These are phyloP conservation scores for Murraya koenigii DNA, from an alignment of 345 rosid species.

Conservation along the genomic window DNA sequence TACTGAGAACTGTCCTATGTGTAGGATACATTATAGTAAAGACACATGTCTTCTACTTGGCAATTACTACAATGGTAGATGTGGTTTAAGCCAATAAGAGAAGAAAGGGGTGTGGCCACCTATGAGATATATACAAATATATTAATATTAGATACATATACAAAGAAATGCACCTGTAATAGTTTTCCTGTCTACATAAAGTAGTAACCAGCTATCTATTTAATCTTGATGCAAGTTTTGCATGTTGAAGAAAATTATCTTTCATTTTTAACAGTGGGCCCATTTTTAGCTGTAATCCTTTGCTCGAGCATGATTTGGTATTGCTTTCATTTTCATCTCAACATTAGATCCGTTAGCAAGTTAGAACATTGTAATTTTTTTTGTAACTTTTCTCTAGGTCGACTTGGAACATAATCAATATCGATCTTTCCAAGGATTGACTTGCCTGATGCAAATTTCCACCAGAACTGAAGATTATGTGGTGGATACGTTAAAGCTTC, in stretches of 20 bases:
- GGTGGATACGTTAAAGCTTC: constrained; percentile 83
- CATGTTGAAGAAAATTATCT: not conserved
- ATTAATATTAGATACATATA: not conserved
- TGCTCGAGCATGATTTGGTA: not conserved
- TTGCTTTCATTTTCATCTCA: not conserved
- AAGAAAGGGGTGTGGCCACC: not conserved
- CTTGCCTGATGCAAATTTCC: constrained; percentile 97
- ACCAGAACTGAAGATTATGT: constrained; percentile 88
- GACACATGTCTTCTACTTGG: not conserved
- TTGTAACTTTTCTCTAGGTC: constrained; percentile 45
- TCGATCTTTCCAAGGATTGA: constrained; percentile 92
- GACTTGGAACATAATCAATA: constrained; percentile 97
- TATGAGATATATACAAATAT: not conserved
- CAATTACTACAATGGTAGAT: not conserved
- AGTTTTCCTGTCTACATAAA: not conserved
- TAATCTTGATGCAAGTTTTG: not conserved
- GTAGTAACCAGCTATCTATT: not conserved
- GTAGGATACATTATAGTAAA: not conserved
- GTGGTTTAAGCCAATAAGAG: not conserved
- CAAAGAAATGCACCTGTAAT: not conserved
- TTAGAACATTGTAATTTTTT: constrained; percentile 3
- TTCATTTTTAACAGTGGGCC: not conserved
- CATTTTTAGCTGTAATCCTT: not conserved
- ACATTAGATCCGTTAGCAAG: not conserved
- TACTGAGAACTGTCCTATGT: not conserved